Evolutionary conservation across 371 early-diverging fungal genomes (phyloP).

Genomic region (Nematocida ausubeli): DNA sequence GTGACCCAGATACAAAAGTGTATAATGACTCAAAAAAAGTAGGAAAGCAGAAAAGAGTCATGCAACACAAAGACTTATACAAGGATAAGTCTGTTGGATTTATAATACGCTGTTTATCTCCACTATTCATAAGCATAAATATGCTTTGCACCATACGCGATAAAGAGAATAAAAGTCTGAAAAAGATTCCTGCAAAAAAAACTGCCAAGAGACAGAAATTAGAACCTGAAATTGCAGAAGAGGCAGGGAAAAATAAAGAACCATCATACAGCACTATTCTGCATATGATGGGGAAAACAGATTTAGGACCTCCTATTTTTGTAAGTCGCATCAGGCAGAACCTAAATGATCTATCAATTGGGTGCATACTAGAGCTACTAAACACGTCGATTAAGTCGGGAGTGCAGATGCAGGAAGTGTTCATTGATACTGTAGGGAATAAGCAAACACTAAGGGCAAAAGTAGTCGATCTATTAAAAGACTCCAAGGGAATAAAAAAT

Average conservation of each 20-base stretch:
- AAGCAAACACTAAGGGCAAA: conserved; percentile 76
- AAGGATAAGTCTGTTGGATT: conserved; percentile 72
- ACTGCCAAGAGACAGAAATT: not conserved
- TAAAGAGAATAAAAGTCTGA: not conserved
- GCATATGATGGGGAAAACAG: not conserved
- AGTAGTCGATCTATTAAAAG: conserved; percentile 74
- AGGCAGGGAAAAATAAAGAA: not conserved
- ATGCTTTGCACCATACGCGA: conserved; percentile 63
- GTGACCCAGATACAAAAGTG: conserved; percentile 1
- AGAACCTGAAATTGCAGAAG: not conserved
- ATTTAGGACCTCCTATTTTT: not conserved
- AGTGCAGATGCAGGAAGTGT: conserved; percentile 64
- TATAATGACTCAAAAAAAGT: conserved; percentile 67
- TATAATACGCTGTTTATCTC: conserved; percentile 55
- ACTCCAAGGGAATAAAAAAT: conserved; percentile 39
- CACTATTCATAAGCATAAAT: conserved; percentile 58
- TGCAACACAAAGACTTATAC: conserved; percentile 72
- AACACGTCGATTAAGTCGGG: conserved; percentile 5
- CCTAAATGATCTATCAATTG: conserved; percentile 84
- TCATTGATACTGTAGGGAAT: conserved; percentile 92
- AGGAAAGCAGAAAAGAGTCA: conserved; percentile 70
- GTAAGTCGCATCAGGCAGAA: conserved; percentile 69
- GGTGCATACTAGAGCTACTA: conserved; percentile 70
- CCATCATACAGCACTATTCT: not conserved
- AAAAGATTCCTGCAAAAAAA: not conserved